phyloP scores from a whole-genome alignment of 495 filamentous ascomycete genomes.

The Penicillium coprophilum region DNA sequence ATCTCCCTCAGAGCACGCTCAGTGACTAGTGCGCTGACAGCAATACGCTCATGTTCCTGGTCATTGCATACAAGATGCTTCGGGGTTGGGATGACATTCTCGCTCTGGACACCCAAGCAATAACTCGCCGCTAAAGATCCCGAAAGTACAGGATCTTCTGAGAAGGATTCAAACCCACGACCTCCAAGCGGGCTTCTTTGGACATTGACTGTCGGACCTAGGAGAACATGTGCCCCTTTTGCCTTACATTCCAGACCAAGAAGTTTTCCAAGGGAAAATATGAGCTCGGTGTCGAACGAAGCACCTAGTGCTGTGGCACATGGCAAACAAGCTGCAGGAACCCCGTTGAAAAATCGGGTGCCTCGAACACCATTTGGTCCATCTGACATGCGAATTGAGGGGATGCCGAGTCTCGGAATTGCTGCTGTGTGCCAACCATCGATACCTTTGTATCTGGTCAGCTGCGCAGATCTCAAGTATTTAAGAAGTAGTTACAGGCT shows the following conservation, averaged over 20 bases:
- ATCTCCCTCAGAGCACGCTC: constrained; percentile 72
- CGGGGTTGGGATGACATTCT: constrained; percentile 55
- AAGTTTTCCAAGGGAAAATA: too few relatives aligned
- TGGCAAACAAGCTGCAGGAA: too few relatives aligned
- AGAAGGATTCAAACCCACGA: constrained; percentile 69
- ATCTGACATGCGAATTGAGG: too few relatives aligned
- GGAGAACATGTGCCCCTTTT: constrained; percentile 62
- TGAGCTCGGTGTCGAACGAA: too few relatives aligned
- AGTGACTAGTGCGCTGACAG: constrained; percentile 59
- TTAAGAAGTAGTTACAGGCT: too few relatives aligned
- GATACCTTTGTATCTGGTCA: too few relatives aligned
- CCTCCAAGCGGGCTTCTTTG: constrained; percentile 68
- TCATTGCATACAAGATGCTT: constrained; percentile 77
- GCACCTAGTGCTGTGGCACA: too few relatives aligned
- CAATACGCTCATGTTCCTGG: constrained; percentile 63
- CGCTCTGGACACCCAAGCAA: constrained; percentile 58
- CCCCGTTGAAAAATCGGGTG: too few relatives aligned
- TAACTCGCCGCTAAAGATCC: constrained; percentile 59
- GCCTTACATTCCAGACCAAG: constrained; percentile 50
- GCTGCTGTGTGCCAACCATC: too few relatives aligned
- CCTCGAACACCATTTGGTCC: too few relatives aligned
- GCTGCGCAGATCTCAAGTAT: too few relatives aligned
- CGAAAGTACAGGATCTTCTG: constrained; percentile 66
- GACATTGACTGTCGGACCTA: constrained; percentile 73
- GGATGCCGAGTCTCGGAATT: too few relatives aligned